Evolutionary conservation across 2,329 filamentous ascomycete genomes (phyloP).

Genomic region (Apiospora koreana): DNA sequence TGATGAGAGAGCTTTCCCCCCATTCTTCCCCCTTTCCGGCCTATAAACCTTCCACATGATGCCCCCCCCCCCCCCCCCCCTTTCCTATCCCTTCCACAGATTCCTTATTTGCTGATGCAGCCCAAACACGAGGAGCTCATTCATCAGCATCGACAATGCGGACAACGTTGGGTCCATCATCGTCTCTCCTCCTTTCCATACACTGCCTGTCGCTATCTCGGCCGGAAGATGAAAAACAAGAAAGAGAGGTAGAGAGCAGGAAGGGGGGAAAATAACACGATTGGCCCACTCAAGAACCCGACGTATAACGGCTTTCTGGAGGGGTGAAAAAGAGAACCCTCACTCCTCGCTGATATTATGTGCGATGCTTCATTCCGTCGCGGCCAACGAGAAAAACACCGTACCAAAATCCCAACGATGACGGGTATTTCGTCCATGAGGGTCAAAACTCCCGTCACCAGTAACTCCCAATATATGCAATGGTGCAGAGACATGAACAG

Average conservation of each 20-base stretch:
- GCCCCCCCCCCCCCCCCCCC: neutral
- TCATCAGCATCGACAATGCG: neutral
- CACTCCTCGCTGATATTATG: conserved; percentile 8
- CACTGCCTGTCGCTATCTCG: neutral
- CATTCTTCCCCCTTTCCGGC: neutral
- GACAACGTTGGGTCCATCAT: neutral
- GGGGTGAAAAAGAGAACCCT: neutral
- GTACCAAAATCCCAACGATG: neutral
- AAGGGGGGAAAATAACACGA: neutral
- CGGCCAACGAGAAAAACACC: neutral
- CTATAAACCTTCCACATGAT: neutral
- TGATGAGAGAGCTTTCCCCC: neutral
- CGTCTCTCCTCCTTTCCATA: neutral
- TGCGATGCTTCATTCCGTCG: neutral
- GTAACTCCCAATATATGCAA: conserved; percentile 3
- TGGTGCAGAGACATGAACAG: neutral
- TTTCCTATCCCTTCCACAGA: neutral
- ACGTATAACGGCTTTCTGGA: neutral
- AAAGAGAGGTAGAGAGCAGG: neutral
- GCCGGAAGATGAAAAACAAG: neutral
- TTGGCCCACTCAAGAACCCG: neutral
- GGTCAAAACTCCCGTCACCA: neutral
- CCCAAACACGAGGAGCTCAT: neutral
- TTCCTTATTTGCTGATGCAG: neutral
- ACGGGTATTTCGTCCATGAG: neutral